phyloP scores from a whole-genome alignment of 108 stramenopile species.

The Skeletonema potamos region DNA sequence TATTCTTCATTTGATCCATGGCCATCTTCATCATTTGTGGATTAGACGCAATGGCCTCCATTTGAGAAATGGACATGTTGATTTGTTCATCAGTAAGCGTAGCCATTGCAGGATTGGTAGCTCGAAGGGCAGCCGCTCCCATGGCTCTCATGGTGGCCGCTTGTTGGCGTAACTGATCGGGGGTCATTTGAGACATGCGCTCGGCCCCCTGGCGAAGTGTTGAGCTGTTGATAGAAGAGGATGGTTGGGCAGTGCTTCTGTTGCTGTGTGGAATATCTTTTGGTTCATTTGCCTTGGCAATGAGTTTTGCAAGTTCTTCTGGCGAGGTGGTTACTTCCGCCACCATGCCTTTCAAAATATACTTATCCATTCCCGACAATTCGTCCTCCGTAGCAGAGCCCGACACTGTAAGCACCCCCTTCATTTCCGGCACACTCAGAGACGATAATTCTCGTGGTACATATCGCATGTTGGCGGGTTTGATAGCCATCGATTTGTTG shows the following conservation, averaged over 20 bases:
- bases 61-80: constrained; percentile 53
- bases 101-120: constrained; percentile 73
- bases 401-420: constrained; percentile 46
- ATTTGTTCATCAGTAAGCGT: constrained; percentile 65
- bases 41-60: constrained; percentile 72
- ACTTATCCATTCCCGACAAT: constrained; percentile 55
- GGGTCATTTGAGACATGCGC: constrained; percentile 66
- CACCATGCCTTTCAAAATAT: constrained; percentile 43
- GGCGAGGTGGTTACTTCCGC: constrained; percentile 18
- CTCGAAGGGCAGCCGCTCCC: constrained; percentile 50
- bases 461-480: constrained; percentile 56
- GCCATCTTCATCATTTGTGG: constrained; percentile 56
- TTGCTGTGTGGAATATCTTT: constrained; percentile 12
- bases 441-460: constrained; percentile 48
- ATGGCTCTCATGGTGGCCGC: constrained; percentile 75
- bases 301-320: constrained; percentile 43
- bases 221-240: not conserved
- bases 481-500: constrained; percentile 53
- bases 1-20: constrained; percentile 41
- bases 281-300: constrained; percentile 39
- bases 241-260: constrained; percentile 2
- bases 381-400: constrained; percentile 8
- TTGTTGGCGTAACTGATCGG: constrained; percentile 68
- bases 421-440: constrained; percentile 64
- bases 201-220: constrained; percentile 42